phyloP scores from a whole-genome alignment of 257 asterid species.

The Euphrasia confusa region DNA sequence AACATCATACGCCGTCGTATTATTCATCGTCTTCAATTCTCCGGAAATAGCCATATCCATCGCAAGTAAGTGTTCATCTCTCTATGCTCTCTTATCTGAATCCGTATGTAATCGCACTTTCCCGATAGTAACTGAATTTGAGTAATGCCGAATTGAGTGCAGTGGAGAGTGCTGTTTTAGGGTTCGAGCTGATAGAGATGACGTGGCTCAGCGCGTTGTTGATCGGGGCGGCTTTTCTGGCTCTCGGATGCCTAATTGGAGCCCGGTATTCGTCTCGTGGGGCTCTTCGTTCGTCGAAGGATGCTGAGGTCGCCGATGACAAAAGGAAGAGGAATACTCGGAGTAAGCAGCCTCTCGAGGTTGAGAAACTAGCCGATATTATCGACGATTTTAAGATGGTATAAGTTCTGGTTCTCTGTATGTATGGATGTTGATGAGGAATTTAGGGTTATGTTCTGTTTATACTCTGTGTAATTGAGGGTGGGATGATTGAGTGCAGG shows the following conservation, averaged over 20 bases:
- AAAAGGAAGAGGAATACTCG: conserved; percentile 37
- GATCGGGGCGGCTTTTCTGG: conserved; percentile 79
- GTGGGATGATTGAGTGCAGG: conserved; percentile 40
- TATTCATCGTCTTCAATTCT: conserved; percentile 7
- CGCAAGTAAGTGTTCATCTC: conserved; percentile 20
- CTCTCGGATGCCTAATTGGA: conserved; percentile 72
- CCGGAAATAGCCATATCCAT: not conserved
- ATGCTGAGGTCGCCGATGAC: conserved; percentile 28
- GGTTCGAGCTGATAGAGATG: conserved; percentile 61
- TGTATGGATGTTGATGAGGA: conserved; percentile 11
- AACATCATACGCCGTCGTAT: conserved; percentile 23
- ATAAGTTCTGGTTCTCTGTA: conserved; percentile 2
- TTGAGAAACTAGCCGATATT: conserved; percentile 82
- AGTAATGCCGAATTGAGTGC: conserved; percentile 27
- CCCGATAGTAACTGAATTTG: not conserved
- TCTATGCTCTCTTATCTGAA: not conserved
- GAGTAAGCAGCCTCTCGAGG: conserved; percentile 53
- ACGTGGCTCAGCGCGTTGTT: conserved; percentile 67
- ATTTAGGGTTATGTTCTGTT: not conserved
- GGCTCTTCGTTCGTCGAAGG: conserved; percentile 29
- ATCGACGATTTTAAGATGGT: conserved; percentile 95
- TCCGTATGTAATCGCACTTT: not conserved
- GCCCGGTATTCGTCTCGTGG: conserved; percentile 38
- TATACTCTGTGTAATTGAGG: conserved; percentile 17
- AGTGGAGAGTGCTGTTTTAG: conserved; percentile 34